A percentile compares a stretch with the other conserved stretches of the same genome.
phyloP scores from a whole-genome alignment of 2,329 filamentous ascomycete species.

The Lecanicillium sp. region DNA sequence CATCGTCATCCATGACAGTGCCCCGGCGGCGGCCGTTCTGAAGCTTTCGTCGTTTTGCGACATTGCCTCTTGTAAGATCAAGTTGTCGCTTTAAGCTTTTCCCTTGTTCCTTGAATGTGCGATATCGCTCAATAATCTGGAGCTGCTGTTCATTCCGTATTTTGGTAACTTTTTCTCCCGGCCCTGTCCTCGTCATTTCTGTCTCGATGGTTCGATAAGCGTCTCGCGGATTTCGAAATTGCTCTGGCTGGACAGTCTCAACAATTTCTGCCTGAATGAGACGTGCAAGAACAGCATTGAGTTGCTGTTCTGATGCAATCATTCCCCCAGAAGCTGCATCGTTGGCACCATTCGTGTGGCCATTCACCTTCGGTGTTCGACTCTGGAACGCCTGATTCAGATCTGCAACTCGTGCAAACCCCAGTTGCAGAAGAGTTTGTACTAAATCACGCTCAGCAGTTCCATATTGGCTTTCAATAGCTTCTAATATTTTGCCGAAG shows the following conservation, averaged over 20 bases:
- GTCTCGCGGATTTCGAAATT: constrained; percentile 55
- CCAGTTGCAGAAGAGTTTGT: constrained; percentile 66
- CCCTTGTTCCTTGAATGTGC: constrained; percentile 44
- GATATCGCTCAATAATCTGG: constrained; percentile 46
- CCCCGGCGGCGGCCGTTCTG: constrained; percentile 33
- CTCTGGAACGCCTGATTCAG: constrained; percentile 55
- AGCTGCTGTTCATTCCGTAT: constrained; percentile 55
- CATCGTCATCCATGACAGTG: constrained; percentile 23
- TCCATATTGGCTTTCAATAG: constrained; percentile 68
- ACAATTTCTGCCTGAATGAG: constrained; percentile 60
- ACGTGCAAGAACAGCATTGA: constrained; percentile 43
- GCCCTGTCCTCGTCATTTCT: constrained; percentile 44
- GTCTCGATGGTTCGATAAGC: constrained; percentile 54
- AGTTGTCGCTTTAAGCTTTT: constrained; percentile 44
- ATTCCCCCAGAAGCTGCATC: constrained; percentile 20
- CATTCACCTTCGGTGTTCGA: constrained; percentile 26
- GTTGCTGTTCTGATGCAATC: constrained; percentile 38
- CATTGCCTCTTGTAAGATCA: constrained; percentile 30
- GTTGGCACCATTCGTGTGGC: constrained; percentile 25
- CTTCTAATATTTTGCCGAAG: constrained; percentile 70
- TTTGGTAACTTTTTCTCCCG: constrained; percentile 43
- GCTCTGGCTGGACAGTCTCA: constrained; percentile 50
- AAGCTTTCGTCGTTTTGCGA: constrained; percentile 47
- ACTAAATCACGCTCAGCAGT: constrained; percentile 66
- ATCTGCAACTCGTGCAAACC: constrained; percentile 67